These are phyloP conservation scores for Ploettnerulaceae sp. DNA, from an alignment of 2,329 filamentous ascomycete genomes.

Conservation along the genomic window DNA sequence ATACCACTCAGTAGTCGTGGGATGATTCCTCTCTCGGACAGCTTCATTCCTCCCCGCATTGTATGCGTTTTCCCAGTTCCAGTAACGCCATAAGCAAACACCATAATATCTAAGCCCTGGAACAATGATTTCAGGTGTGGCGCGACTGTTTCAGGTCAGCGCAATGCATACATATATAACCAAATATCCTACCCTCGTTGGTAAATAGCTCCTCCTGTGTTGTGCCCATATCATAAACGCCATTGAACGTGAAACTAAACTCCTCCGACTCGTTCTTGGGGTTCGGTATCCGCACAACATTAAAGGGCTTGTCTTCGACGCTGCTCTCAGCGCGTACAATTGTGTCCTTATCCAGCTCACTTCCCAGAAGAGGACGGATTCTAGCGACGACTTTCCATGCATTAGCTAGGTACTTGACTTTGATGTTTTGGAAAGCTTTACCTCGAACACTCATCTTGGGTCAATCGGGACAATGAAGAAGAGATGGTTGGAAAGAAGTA, in stretches of 20 bases:
- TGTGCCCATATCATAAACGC: constrained; percentile 76
- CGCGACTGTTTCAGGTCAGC: constrained; percentile 55
- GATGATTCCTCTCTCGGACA: constrained; percentile 83
- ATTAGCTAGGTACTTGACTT: too few relatives aligned
- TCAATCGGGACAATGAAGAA: constrained; percentile 8
- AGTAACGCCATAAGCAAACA: constrained; percentile 91
- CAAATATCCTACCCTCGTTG: constrained; percentile 63
- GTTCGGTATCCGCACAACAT: constrained; percentile 81
- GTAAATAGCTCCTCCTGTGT: constrained; percentile 87
- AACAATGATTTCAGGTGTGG: constrained; percentile 91
- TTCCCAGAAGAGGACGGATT: constrained; percentile 80
- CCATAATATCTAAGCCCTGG: constrained; percentile 78
- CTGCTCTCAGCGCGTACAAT: constrained; percentile 68
- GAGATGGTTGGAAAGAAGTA: constrained; percentile 10
- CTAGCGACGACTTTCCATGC: constrained; percentile 88
- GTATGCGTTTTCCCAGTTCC: constrained; percentile 95
- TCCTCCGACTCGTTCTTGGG: constrained; percentile 89
- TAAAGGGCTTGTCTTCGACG: constrained; percentile 56
- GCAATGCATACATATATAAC: not conserved
- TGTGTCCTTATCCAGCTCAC: constrained; percentile 80
- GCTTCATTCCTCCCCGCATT: constrained; percentile 84
- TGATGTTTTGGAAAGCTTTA: constrained; percentile 10
- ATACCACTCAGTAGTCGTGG: constrained; percentile 79
- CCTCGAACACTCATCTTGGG: constrained; percentile 29
- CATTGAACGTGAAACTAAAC: constrained; percentile 92